Evolutionary conservation across 768 basidiomycete genomes (phyloP).

Genomic region (Boletus tomentosulus): DNA sequence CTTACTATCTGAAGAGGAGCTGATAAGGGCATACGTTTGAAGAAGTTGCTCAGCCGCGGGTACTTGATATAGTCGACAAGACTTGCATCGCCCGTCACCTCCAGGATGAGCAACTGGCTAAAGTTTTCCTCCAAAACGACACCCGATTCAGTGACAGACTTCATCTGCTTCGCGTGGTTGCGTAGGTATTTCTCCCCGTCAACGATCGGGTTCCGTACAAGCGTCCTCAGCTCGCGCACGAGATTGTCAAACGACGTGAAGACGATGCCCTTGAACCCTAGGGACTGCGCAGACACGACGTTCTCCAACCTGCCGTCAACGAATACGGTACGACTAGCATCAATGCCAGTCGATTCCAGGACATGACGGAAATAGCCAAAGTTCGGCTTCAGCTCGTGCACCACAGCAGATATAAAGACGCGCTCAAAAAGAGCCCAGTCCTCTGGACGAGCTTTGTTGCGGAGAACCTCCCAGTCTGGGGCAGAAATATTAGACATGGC

Average conservation of each 20-base stretch:
- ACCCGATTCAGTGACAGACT: constrained; percentile 13
- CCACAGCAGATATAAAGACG: constrained; percentile 18
- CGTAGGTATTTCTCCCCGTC: constrained; percentile 15
- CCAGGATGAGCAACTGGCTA: constrained; percentile 19
- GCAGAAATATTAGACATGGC: constrained; percentile 23
- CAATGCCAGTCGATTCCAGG: constrained; percentile 12
- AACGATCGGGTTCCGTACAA: constrained; percentile 13
- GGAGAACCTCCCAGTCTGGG: constrained; percentile 20
- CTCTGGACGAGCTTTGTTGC: constrained; percentile 8
- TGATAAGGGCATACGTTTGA: constrained; percentile 7
- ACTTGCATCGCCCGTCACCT: constrained; percentile 13
- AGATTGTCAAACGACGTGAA: constrained; percentile 17
- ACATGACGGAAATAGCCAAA: constrained; percentile 17
- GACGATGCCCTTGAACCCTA: constrained; percentile 19
- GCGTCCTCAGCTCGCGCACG: constrained; percentile 8
- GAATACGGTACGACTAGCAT: constrained; percentile 17
- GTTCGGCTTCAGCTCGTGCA: constrained; percentile 18
- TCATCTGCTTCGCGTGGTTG: constrained; percentile 12
- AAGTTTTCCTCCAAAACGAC: constrained; percentile 19
- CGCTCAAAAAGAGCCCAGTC: constrained; percentile 20
- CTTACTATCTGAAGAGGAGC: background rate
- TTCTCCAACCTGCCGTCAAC: constrained; percentile 25
- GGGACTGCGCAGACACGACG: constrained; percentile 14
- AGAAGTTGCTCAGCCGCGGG: constrained; percentile 19
- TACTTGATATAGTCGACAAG: constrained; percentile 18